phyloP scores from a whole-genome alignment of 108 stramenopile genomes.

The Nannochloropsis gaditana region DNA sequence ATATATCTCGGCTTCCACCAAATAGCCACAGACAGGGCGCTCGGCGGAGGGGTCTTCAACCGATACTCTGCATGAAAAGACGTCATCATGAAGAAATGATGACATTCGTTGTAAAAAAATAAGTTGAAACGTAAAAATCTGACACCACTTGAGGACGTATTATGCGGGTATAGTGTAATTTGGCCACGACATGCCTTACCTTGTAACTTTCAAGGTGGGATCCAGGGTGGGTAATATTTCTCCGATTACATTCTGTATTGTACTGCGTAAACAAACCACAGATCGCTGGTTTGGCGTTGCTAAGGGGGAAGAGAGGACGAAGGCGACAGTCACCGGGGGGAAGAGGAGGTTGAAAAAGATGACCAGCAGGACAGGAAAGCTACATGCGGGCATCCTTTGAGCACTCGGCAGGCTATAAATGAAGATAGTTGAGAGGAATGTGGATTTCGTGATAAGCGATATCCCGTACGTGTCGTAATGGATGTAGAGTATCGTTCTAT shows the following conservation, averaged over 20 bases:
- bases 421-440: too few species aligned
- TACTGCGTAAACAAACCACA: neutral
- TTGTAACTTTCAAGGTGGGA: neutral
- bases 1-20: neutral
- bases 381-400: too few species aligned
- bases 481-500: too few species aligned
- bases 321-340: neutral
- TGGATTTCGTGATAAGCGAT: too few species aligned
- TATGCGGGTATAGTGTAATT: too few species aligned
- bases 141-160: too few species aligned
- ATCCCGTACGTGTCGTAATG: too few species aligned
- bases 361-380: neutral
- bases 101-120: neutral
- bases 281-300: neutral
- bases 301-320: neutral
- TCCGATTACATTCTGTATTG: neutral
- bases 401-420: too few species aligned
- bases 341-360: neutral
- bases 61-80: neutral
- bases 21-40: neutral
- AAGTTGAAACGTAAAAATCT: neutral
- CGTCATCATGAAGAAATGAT: neutral
- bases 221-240: neutral
- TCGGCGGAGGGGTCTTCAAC: neutral
- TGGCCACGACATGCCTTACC: neutral